A percentile compares a stretch with the other conserved stretches of the same genome.
These are phyloP conservation scores for Cinchona pubescens DNA, from an alignment of 257 asterid genomes.

Conservation along the genomic window DNA sequence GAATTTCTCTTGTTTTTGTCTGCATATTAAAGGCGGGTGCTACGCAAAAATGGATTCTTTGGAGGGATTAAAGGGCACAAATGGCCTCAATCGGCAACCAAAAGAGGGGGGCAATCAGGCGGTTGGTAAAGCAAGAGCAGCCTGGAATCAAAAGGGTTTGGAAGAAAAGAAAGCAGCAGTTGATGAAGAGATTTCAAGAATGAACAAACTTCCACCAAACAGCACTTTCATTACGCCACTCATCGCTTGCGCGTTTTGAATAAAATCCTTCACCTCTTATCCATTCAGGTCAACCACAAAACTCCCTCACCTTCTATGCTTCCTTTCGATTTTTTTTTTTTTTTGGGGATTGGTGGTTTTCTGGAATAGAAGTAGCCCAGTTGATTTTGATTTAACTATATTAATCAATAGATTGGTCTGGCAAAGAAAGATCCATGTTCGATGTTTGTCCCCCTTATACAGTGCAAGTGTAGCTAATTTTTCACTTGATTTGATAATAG, in stretches of 20 bases:
- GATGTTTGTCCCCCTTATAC: not conserved
- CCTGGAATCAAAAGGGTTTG: slow-evolving; percentile 26
- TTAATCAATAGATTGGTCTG: not conserved
- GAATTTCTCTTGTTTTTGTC: not conserved
- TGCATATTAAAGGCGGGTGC: not conserved
- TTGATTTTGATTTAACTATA: not conserved
- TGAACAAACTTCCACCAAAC: slow-evolving; percentile 55
- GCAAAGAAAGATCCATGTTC: not conserved
- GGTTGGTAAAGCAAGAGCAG: not conserved
- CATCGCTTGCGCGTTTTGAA: slow-evolving; percentile 70
- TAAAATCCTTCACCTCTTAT: slow-evolving; percentile 60
- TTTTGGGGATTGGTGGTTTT: not conserved
- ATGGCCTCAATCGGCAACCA: not conserved
- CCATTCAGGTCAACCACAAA: slow-evolving; percentile 45
- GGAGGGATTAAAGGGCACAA: not conserved
- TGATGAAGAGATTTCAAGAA: slow-evolving; percentile 50
- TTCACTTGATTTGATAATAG: no score
- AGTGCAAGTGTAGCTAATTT: no score
- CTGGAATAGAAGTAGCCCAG: not conserved
- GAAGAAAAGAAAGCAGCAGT: slow-evolving; percentile 53
- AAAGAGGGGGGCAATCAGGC: not conserved
- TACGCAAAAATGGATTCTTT: slow-evolving; percentile 8
- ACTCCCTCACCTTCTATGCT: not conserved
- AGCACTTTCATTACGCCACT: slow-evolving; percentile 62
- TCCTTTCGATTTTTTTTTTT: not conserved